Conservation (phyloP, 495 filamentous ascomycete species). For the Geoglossum glabrum region DNA sequence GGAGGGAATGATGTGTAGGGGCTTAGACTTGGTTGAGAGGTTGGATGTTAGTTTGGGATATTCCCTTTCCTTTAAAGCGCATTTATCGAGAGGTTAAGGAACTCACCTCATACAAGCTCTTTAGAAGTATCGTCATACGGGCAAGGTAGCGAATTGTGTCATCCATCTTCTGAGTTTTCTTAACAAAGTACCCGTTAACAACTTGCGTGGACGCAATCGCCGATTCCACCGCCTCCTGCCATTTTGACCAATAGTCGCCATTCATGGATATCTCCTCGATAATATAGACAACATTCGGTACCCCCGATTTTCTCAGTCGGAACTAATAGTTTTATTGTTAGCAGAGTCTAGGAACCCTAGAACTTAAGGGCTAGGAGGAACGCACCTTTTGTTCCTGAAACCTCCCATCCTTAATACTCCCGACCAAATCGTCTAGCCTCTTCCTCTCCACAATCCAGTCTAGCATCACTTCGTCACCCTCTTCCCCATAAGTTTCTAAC, state of each 20-base stretch:
- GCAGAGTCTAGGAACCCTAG: neutral
- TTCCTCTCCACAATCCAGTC: slow-evolving; percentile 76
- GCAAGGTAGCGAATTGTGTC: slow-evolving; percentile 65
- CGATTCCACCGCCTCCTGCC: slow-evolving; percentile 44
- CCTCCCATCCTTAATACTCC: slow-evolving; percentile 63
- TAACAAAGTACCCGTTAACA: slow-evolving; percentile 66
- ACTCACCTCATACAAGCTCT: slow-evolving; percentile 39
- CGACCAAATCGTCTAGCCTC: slow-evolving; percentile 58
- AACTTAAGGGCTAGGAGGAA: neutral
- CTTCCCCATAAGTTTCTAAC: neutral
- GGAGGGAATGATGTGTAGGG: slow-evolving; percentile 40
- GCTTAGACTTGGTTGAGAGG: slow-evolving; percentile 9
- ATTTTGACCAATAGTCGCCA: slow-evolving; percentile 25
- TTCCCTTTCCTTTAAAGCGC: neutral
- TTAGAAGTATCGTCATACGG: slow-evolving; percentile 49
- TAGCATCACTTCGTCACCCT: slow-evolving; percentile 58
- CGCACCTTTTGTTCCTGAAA: slow-evolving; percentile 59
- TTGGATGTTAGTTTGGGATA: neutral
- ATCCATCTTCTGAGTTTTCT: slow-evolving; percentile 54
- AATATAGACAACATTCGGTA: slow-evolving; percentile 63
- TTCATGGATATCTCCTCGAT: slow-evolving; percentile 51
- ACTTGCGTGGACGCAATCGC: slow-evolving; percentile 68
- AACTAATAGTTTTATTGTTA: slow-evolving; percentile 21
- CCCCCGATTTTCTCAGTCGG: slow-evolving; percentile 45
- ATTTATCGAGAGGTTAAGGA: slow-evolving; percentile 11